phyloP scores from a whole-genome alignment of 1,139 yeast species.

The Yamadazyma sp. region DNA sequence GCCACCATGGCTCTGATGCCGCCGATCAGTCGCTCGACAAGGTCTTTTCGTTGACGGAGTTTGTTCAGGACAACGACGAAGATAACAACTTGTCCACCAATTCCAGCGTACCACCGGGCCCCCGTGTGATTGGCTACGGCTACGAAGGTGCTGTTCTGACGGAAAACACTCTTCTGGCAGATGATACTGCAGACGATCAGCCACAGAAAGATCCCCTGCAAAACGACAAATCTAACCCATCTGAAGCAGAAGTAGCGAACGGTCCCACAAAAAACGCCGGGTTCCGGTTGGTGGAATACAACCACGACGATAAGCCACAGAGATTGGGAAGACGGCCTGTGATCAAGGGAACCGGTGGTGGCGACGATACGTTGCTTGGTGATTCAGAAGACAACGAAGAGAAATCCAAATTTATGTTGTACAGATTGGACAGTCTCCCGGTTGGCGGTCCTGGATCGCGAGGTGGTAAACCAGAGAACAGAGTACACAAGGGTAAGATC shows the following conservation, averaged over 20 bases:
- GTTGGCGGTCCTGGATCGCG: conserved; percentile 47
- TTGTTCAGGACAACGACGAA: conserved; percentile 24
- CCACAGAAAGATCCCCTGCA: conserved; percentile 1
- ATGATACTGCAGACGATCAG: no score
- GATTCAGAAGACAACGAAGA: conserved; percentile 32
- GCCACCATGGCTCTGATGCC: neutral
- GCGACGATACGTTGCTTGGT: conserved; percentile 18
- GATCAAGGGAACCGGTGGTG: conserved; percentile 19
- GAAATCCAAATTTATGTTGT: conserved; percentile 34
- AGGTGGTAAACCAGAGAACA: conserved; percentile 33
- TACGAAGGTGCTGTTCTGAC: no score
- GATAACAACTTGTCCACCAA: neutral
- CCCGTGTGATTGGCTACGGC: no score
- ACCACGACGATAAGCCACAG: conserved; percentile 30
- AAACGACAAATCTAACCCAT: neutral
- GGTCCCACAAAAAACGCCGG: conserved; percentile 1
- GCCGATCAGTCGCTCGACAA: conserved; percentile 7
- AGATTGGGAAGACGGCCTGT: conserved; percentile 38
- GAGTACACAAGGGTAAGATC: conserved; percentile 29
- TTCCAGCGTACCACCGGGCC: no score
- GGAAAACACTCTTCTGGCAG: no score
- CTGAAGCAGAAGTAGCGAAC: neutral
- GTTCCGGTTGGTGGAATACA: conserved; percentile 31
- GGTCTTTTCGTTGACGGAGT: conserved; percentile 54
- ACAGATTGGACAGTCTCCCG: conserved; percentile 38